A percentile compares a stretch with the other conserved stretches of the same genome.
These are phyloP conservation scores for Ascochyta viciae-villosae DNA, from an alignment of 2,329 filamentous ascomycete species.

Conservation along the genomic window DNA sequence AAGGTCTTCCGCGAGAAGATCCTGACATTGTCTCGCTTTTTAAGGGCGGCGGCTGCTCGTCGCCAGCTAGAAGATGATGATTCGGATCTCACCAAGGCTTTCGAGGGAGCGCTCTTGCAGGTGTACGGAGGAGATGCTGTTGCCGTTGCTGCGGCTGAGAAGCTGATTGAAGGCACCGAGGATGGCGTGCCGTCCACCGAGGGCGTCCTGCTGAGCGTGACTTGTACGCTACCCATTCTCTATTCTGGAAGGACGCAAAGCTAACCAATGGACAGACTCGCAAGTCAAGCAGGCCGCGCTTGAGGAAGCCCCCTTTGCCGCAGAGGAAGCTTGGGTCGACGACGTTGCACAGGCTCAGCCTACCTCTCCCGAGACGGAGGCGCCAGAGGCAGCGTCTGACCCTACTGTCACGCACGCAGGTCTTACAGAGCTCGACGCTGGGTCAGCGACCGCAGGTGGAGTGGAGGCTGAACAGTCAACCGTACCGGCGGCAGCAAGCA, in stretches of 20 bases:
- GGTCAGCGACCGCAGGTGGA: constrained; percentile 40
- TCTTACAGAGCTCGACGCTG: constrained; percentile 69
- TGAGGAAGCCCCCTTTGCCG: constrained; percentile 61
- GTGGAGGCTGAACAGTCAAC: constrained; percentile 35
- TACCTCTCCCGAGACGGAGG: constrained; percentile 43
- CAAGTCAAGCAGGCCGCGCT: constrained; percentile 63
- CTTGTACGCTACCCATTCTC: constrained; percentile 64
- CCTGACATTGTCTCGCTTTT: constrained; percentile 77
- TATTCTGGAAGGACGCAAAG: not conserved
- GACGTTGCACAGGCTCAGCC: constrained; percentile 55
- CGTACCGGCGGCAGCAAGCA: constrained; percentile 48
- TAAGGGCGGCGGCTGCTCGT: constrained; percentile 77
- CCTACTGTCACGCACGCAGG: constrained; percentile 72
- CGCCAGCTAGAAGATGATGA: constrained; percentile 75
- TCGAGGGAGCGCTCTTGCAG: constrained; percentile 79
- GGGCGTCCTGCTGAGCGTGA: constrained; percentile 70
- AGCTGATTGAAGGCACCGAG: constrained; percentile 74
- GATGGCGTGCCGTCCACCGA: constrained; percentile 71
- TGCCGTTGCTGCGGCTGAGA: constrained; percentile 77
- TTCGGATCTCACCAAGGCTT: constrained; percentile 77
- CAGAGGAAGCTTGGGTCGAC: constrained; percentile 59
- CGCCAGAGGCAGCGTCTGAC: constrained; percentile 59
- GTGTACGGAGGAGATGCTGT: constrained; percentile 80
- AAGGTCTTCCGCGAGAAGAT: constrained; percentile 66
- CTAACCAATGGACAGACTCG: constrained; percentile 54